phyloP scores from a whole-genome alignment of 179 eudicot species.

The Corrigiola litoralis region DNA sequence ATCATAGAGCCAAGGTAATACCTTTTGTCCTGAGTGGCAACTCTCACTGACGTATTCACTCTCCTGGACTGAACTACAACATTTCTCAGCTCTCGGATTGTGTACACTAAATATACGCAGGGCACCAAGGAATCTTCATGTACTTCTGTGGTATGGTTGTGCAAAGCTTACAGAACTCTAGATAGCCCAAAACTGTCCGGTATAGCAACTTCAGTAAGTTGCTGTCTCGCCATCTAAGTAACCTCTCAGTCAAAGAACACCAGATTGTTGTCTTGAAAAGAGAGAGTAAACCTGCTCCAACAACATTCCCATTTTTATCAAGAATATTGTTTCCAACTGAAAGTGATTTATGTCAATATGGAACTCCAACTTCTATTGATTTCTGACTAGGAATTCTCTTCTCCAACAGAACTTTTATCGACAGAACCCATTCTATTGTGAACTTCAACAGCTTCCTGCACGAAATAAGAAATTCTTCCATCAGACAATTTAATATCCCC shows the following conservation, averaged over 20 bases:
- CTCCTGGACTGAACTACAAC: background rate
- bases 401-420: conserved; percentile 23
- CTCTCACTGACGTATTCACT: background rate
- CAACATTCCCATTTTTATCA: background rate
- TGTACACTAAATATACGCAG: background rate
- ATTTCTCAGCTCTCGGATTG: background rate
- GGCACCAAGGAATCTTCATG: background rate
- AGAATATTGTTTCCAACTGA: background rate
- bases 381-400: conserved; percentile 20
- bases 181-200: background rate
- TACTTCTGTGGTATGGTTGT: background rate
- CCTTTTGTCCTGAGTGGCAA: background rate
- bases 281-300: background rate
- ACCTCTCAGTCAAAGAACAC: background rate
- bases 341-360: background rate
- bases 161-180: background rate
- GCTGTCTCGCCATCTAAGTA: background rate
- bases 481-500: background rate
- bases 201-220: background rate
- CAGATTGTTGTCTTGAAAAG: background rate
- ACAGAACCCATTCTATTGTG: conserved; percentile 12
- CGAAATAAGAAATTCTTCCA: background rate
- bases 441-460: conserved; percentile 27
- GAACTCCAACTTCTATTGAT: background rate
- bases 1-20: background rate